Evolutionary conservation across 2,329 filamentous ascomycete species (phyloP).

Genomic region (Aspergillus neotritici): DNA sequence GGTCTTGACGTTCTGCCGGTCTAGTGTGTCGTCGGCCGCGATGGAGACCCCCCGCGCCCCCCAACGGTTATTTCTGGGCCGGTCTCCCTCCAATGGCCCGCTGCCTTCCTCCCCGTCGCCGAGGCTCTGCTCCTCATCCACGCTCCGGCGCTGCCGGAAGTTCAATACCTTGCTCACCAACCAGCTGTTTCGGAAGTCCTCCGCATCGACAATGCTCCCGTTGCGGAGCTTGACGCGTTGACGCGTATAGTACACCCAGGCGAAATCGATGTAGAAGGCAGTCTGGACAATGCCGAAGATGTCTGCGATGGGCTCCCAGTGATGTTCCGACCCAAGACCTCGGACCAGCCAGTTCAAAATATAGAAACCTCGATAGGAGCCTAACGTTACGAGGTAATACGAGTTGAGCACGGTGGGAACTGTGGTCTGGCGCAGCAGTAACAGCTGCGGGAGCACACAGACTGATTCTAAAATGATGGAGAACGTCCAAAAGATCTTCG

Average conservation of each 20-base stretch:
- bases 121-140: constrained; percentile 36
- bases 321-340: constrained; percentile 52
- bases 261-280: constrained; percentile 84
- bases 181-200: constrained; percentile 82
- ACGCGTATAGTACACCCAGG: constrained; percentile 91
- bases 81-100: constrained; percentile 15
- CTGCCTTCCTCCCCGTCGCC: constrained; percentile 24
- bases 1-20: constrained; percentile 15
- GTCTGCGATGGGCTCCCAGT: constrained; percentile 66
- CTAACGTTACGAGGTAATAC: constrained; percentile 86
- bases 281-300: constrained; percentile 88
- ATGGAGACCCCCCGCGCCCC: constrained; percentile 55
- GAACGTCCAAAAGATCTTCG: constrained; percentile 75
- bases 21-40: constrained; percentile 51
- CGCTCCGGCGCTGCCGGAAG: constrained; percentile 25
- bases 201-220: constrained; percentile 82
- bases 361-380: constrained; percentile 82
- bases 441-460: constrained; percentile 82
- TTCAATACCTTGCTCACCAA: constrained; percentile 74
- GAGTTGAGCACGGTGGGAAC: constrained; percentile 94
- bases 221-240: constrained; percentile 89
- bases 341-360: constrained; percentile 85
- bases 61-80: constrained; percentile 45
- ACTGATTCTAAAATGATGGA: constrained; percentile 88
- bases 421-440: constrained; percentile 87